Base-by-base conservation (phyloP, 2,329 filamentous ascomycete species). In the Verticillium longisporum region DNA sequence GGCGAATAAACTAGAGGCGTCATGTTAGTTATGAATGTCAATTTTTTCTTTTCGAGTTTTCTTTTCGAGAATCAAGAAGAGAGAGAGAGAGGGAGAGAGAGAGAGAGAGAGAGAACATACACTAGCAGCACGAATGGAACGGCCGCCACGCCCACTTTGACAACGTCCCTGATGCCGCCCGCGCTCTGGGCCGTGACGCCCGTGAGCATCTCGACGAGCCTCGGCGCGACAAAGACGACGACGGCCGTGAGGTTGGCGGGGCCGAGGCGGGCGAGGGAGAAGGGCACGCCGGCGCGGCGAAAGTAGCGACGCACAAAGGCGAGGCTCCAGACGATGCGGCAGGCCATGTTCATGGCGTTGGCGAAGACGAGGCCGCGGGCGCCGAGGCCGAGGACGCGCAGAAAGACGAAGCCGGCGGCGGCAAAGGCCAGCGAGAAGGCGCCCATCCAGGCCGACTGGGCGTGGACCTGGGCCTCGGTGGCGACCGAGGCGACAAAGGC, bases 401-500 rank as follows among this genome's bases (percentile, higher is more conserved):
- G 80, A 65, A 92, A 90, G 6, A 92, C 64, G 68, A 87, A 96
- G 1, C 92, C 91, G 0, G 89, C 86, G 0, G 78, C 76, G 0
- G 86, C 90, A 73, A 97, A 98, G 1, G 84, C 83, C 7, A 83
- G 77, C 2, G 92, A 96, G 72, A 96, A 97, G 1, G 77, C 81
- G 4, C 84, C 83, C 94, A 99, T 98, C 87, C 88, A 95, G 4
- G 86, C 72, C 0, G 90, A 91, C 73, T 99, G 95, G 4, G 72
- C 74, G 64, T 91, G 86, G 3, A 99, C 84, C 66, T 98, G 83
- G 4, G 81, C 75, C 64, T 91, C 83, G 0, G 84, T 88, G 0
- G 94, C 93, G 1, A 96, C 91, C 2, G 91, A 92, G 1, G 93
- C 88, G 15, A 98, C 93, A 68, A 99, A 98, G 0, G 92, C 91